Conservation (phyloP, 2,329 filamentous ascomycete genomes). For the Pyrenophora teres region DNA sequence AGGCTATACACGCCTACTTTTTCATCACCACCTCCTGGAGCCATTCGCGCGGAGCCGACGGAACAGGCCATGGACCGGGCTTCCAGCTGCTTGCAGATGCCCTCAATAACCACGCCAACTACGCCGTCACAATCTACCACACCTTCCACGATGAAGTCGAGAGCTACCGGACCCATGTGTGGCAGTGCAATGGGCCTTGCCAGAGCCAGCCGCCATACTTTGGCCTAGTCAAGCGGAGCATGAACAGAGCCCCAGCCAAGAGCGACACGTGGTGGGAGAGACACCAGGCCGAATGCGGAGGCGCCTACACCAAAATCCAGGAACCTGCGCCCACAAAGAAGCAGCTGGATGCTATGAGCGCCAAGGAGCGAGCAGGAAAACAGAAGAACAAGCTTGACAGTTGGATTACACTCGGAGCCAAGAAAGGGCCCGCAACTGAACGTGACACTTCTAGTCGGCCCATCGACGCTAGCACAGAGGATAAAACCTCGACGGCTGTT, state of each 20-base stretch:
- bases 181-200: constrained; percentile 52
- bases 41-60: constrained; percentile 50
- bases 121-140: constrained; percentile 51
- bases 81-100: constrained; percentile 52
- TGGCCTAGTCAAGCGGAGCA: constrained; percentile 52
- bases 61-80: constrained; percentile 51
- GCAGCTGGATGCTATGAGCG: constrained; percentile 47
- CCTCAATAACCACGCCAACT: constrained; percentile 52
- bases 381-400: constrained; percentile 53
- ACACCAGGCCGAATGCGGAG: constrained; percentile 50
- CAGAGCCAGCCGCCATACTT: constrained; percentile 48
- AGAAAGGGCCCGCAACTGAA: constrained; percentile 10
- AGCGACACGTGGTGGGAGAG: constrained; percentile 50
- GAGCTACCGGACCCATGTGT: constrained; percentile 52
- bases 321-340: constrained; percentile 51
- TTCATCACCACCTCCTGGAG: constrained; percentile 52
- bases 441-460: constrained; percentile 16
- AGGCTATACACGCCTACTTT: constrained; percentile 54
- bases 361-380: constrained; percentile 48
- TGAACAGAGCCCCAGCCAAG: constrained; percentile 52
- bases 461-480: constrained; percentile 13
- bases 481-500: constrained; percentile 8
- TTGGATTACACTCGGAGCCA: constrained; percentile 42
- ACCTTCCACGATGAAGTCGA: constrained; percentile 55
- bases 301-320: constrained; percentile 48